phyloP scores from a whole-genome alignment of 148 eudicot genomes.

The Dysphania ambrosioides region DNA sequence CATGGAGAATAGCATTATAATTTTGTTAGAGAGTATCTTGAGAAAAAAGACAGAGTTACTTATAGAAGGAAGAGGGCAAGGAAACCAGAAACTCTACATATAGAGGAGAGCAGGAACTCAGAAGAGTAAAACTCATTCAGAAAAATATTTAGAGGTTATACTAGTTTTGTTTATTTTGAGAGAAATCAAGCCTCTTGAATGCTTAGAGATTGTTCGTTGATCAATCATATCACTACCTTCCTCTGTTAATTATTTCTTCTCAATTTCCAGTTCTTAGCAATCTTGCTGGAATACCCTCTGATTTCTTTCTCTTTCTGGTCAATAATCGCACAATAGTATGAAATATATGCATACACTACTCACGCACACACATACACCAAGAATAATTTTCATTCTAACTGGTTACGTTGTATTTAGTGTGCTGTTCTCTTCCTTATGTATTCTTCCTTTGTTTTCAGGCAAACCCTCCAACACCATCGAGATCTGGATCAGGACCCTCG shows the following conservation, averaged over 20 bases:
- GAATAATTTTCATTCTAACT: background rate
- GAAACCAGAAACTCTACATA: background rate
- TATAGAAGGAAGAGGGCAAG: background rate
- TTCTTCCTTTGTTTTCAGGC: slow-evolving; percentile 45
- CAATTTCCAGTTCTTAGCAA: background rate
- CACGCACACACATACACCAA: background rate
- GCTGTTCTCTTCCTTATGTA: background rate
- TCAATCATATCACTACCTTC: background rate
- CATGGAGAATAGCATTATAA: background rate
- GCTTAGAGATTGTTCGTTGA: background rate
- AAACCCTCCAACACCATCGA: slow-evolving; percentile 54
- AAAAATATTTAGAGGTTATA: too few species aligned
- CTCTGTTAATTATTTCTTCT: too few species aligned
- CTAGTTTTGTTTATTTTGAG: background rate
- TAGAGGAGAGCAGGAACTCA: background rate
- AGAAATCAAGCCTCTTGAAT: background rate
- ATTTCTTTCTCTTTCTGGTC: background rate
- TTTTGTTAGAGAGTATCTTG: background rate
- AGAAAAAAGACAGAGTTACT: background rate
- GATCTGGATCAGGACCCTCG: slow-evolving; percentile 82
- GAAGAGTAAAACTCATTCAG: background rate
- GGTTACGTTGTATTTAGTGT: background rate
- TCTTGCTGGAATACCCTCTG: background rate
- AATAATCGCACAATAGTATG: too few species aligned
- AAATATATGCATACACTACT: background rate